Evolutionary conservation across 2,329 filamentous ascomycete genomes (phyloP), one percentile per base, ranked within the genome.

Genomic region (Fusarium ambrosium): DNA sequence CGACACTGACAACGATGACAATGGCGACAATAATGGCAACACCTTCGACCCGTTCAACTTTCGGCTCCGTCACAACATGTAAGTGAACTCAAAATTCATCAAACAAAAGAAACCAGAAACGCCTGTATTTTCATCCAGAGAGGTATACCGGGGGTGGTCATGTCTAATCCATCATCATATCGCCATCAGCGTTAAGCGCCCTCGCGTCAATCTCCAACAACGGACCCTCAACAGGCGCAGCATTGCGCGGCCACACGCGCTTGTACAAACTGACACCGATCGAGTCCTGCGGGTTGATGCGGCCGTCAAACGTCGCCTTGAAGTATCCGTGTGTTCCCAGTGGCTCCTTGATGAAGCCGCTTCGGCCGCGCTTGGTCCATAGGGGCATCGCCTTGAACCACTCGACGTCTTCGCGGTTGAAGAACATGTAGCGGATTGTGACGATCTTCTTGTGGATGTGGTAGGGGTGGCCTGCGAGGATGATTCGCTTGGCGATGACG

Each of bases 371-470:
- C 86, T 91, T 94, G 6, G 97, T 99, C 95, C 96, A 99, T 73
- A 99, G 85, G 70, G 97, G 96, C 81, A 99, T 83, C 1, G 96
- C 96, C 87, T 98, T 97, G 90, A 98, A 99, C 95, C 97, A 99
- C 77, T 94, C 91, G 36, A 99, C 94, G 76, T 99, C 97, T 79
- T 96, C 94, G 59, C 93, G 88, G 87, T 96, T 97, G 91, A 99
- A 99, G 89, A 99, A 99, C 97, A 99, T 99, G 89, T 99, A 99
- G 34, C 97, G 93, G 56, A 99, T 92, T 1, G 97, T 99, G 69
- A 99, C 97, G 27, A 99, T 88, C 84, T 93, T 95, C 89, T 98
- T 98, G 90, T 99, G 95, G 82, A 99, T 99, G 86, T 99, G 98
- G 89, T 95, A 98, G 0, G 97, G 97, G 81, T 99, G 96, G 18